Base-by-base conservation (phyloP, 2,329 filamentous ascomycete genomes). In the Aureobasidium vineae region DNA sequence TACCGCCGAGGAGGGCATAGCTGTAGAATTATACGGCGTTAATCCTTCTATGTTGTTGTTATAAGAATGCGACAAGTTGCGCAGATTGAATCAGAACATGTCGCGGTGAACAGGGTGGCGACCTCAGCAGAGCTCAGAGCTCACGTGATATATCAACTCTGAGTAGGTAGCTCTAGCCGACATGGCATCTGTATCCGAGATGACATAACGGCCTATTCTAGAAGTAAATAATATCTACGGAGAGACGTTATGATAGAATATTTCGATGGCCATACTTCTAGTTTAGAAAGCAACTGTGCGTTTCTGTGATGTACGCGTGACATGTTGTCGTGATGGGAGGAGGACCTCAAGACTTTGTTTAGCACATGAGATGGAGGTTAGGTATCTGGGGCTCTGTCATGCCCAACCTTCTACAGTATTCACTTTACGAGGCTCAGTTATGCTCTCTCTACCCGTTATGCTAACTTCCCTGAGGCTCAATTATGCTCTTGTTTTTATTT, bases 31-130 rank as follows among this genome's bases (percentile, higher is more conserved):
- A 2, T 5, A 28, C 5, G 8, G 4, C 38, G 6, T 26, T 10
- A n/a, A 26, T 38, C 3, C 31, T 6, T 36, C n/a, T n/a, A 23
- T 61, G 43, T n/a, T 28, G 11, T 38, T 38, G n/a, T 36, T 19
- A 11, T 23, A 13, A 7, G 3, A 6, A 5, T 26, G 28, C 21
- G 28, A n/a, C 43, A 19, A 26, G 16, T 43, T 38, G 19, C 7
- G n/a, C 16, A 5, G 43, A 23, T 10, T 31, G 16, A 5, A 47
- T 3, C 5, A 2, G n/a, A 63, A 16, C 13, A 31, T 7, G 33
- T 52, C 6, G 1, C n/a, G 10, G 7, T 52, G 59, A 21, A 6
- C 59, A 63, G 59, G 59, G 59, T 63, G 59, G 45, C 31, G 45
- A 40, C 31, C 13, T 1, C 21, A 31, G n/a, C 59, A 40, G 8